Evolutionary conservation across 202 grass and related monocot genomes (phyloP).

Genomic region (Eragrostis tef): DNA sequence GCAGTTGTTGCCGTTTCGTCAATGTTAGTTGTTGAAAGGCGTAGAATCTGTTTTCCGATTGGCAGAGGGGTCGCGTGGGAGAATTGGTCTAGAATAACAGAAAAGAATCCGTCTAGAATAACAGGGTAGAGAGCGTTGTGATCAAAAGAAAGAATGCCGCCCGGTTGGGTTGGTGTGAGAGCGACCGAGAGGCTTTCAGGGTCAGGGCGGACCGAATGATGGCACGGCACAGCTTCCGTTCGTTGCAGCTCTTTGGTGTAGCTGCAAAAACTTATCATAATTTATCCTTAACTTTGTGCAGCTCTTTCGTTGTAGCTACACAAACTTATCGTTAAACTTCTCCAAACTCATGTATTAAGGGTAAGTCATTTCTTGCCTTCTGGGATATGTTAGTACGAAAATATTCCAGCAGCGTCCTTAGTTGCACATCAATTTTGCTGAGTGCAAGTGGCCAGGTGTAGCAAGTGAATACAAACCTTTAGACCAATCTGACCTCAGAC

Average conservation of each 20-base stretch:
- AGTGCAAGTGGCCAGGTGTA: not conserved
- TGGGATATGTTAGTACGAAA: not conserved
- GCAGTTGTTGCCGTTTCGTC: not conserved
- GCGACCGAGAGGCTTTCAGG: not conserved
- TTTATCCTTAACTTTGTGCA: no score
- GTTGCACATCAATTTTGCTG: not conserved
- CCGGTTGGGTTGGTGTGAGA: slow-evolving; percentile 27
- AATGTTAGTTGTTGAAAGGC: slow-evolving; percentile 10
- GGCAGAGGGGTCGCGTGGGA: not conserved
- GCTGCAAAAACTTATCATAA: no score
- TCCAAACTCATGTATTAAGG: not conserved
- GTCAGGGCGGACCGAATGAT: not conserved
- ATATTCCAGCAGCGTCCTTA: not conserved
- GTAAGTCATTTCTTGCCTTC: not conserved
- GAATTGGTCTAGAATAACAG: not conserved
- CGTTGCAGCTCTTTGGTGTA: not conserved
- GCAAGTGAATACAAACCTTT: no score
- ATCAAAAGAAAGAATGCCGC: not conserved
- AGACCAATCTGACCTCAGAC: not conserved
- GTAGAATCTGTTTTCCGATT: not conserved
- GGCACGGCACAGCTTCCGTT: not conserved
- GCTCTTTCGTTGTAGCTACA: not conserved
- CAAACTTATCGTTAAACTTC: not conserved
- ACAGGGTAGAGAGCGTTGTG: not conserved
- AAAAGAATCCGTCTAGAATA: no score